Conservation (phyloP, 257 asterid genomes). For the Anisodus tanguticus region DNA sequence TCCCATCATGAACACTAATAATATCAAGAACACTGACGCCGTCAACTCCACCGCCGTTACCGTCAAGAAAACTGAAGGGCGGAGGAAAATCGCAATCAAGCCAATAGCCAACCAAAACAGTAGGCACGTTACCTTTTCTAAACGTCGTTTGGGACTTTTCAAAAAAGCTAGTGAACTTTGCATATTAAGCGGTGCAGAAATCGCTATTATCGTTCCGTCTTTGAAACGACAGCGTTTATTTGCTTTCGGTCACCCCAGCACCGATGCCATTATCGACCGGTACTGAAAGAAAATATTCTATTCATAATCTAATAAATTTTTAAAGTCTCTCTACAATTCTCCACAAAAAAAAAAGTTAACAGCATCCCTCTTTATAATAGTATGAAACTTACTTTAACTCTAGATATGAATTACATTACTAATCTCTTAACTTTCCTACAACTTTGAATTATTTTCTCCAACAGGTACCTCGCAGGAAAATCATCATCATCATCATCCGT, state of each 20-base stretch:
- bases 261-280: constrained; percentile 28
- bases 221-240: constrained; percentile 35
- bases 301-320: too few relatives aligned
- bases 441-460: too few relatives aligned
- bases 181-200: neutral
- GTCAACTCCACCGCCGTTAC: neutral
- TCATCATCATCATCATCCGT: neutral
- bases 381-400: too few relatives aligned
- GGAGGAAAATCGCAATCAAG: neutral
- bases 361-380: too few relatives aligned
- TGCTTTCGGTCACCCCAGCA: constrained; percentile 39
- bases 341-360: too few relatives aligned
- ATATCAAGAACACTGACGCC: neutral
- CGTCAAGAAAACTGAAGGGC: constrained; percentile 38
- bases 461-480: constrained; percentile 8
- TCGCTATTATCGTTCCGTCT: constrained; percentile 43
- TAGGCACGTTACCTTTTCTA: constrained; percentile 43
- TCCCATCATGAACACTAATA: neutral
- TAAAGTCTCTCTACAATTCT: too few relatives aligned
- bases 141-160: constrained; percentile 43
- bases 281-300: neutral
- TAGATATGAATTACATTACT: too few relatives aligned
- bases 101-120: constrained; percentile 35
- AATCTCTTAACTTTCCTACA: too few relatives aligned
- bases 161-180: constrained; percentile 44